Conservation (phyloP, 75 land plant genomes). For the Pinus tabuliformis region DNA sequence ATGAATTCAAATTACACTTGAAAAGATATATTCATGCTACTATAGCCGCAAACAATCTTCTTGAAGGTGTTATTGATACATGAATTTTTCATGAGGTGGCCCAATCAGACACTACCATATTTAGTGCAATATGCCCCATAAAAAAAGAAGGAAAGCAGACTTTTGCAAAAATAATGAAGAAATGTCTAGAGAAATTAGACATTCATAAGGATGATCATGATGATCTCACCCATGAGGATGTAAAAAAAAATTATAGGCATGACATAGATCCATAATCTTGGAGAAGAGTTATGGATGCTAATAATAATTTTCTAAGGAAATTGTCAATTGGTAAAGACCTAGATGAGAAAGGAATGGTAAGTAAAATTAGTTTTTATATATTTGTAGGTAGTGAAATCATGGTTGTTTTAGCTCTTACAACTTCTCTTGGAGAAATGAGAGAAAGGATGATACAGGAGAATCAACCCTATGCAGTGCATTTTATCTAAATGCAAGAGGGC, state of each 20-base stretch:
- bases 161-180: slow-evolving; percentile 76
- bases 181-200: slow-evolving; percentile 82
- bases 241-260: slow-evolving; percentile 66
- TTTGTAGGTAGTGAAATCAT: slow-evolving; percentile 97
- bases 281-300: slow-evolving; percentile 98
- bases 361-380: slow-evolving; percentile 96
- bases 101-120: slow-evolving; percentile 89
- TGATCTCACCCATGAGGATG: slow-evolving; percentile 79
- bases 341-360: slow-evolving; percentile 87
- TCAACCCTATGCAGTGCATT: too few species aligned
- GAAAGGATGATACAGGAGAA: too few species aligned
- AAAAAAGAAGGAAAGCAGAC: slow-evolving; percentile 78
- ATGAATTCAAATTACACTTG: slow-evolving; percentile 95
- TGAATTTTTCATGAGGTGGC: slow-evolving; percentile 86
- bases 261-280: slow-evolving; percentile 85
- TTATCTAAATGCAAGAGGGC: too few species aligned
- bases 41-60: slow-evolving; percentile 94
- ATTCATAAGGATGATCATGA: slow-evolving; percentile 74
- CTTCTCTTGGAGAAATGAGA: slow-evolving; percentile 91
- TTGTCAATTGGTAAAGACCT: slow-evolving; percentile 91
- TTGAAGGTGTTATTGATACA: slow-evolving; percentile 96
- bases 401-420: slow-evolving; percentile 98
- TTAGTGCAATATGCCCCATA: slow-evolving; percentile 84
- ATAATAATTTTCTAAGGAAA: slow-evolving; percentile 89
- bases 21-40: slow-evolving; percentile 98